Evolutionary conservation across 176 grass and related monocot genomes (phyloP), one percentile per base, ranked within the genome.

Genomic region (Cenchrus americanus): DNA sequence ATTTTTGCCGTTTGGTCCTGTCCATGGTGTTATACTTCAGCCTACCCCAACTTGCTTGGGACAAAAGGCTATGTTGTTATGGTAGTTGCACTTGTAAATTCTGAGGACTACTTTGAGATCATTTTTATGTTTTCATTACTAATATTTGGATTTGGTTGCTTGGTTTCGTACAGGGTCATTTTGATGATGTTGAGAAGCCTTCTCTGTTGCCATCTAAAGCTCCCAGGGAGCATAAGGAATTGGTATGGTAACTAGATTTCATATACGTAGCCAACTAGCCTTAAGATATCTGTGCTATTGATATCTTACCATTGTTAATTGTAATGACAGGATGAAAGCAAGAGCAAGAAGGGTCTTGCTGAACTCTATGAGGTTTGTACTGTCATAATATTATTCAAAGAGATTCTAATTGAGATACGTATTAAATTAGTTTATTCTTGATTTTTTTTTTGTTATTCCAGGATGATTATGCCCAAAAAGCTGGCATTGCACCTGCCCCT

Each of bases 301-400:
- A 19, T 61, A 68, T 88, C 75, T 93, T 58, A 67, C 62, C 34
- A 11, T 72, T 69, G 21, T 66, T 4, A 60, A 26, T 78, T 81
- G 23, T 90, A 86, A 26, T 19, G 22, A 76, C 83, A 98, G 96
- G 93, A 98, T 86, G 96, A 98, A 82, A 95, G 69, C 66, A 98
- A 95, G 91, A 98, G 96, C 87, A 93, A 93, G 53, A 93, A 95
- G 85, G 91, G 96, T 62, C 96, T 98, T 66, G 96, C 89, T 85
- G 93, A 98, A 90, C 81, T 95, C 49, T 98, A 95, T 83, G 96
- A 91, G 96, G 96, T 98, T 74, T 12, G 83, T 65, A 81, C 41
- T 87, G 43, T 78, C 9, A 23, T 8, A 73, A 34, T 82, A 50
- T 71, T 84, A 78, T 62, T 47, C 24, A 42, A 63, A 87, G 3